Percentiles rank a stretch among this genome's conserved stretches.
Conservation (phyloP, 176 grass and related monocot genomes). For the Puccinellia tenuiflora region DNA sequence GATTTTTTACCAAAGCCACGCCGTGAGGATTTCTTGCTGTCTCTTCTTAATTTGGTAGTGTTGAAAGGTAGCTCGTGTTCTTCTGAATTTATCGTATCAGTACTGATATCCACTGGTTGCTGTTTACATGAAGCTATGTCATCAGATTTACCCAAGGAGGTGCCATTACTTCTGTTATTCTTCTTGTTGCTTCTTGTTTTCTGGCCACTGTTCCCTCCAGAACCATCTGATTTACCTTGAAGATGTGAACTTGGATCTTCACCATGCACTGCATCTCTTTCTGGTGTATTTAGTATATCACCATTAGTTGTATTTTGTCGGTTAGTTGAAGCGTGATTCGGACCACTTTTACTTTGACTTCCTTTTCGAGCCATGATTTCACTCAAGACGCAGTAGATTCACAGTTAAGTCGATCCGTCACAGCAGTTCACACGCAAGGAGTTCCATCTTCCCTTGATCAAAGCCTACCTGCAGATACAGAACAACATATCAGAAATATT, state of each 20-base stretch:
- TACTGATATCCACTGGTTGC: conserved; percentile 18
- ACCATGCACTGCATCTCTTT: conserved; percentile 31
- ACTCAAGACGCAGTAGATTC: conserved; percentile 10
- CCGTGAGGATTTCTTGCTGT: conserved; percentile 30
- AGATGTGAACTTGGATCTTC: conserved; percentile 31
- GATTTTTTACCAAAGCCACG: conserved; percentile 18
- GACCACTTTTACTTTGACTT: conserved; percentile 66
- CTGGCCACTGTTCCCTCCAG: conserved; percentile 29
- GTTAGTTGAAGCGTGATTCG: conserved; percentile 35
- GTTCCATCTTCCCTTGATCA: conserved; percentile 15
- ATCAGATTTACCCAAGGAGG: conserved; percentile 32
- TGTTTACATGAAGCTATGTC: conserved; percentile 13
- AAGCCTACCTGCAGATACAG: conserved; percentile 30
- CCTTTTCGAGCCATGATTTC: conserved; percentile 81
- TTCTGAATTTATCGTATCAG: conserved; percentile 27
- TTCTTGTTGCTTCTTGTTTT: conserved; percentile 44
- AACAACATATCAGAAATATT: conserved; percentile 11
- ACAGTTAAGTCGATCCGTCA: conserved; percentile 4
- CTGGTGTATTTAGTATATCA: conserved; percentile 45
- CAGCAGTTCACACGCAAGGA: neutral
- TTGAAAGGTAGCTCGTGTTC: conserved; percentile 28
- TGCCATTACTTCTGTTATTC: conserved; percentile 27
- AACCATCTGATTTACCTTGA: conserved; percentile 32
- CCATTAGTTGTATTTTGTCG: conserved; percentile 43
- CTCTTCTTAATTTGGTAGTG: conserved; percentile 31